Evolutionary conservation across 1,284 basidiomycete genomes (phyloP).

Genomic region (Ceratobasidium sp.): DNA sequence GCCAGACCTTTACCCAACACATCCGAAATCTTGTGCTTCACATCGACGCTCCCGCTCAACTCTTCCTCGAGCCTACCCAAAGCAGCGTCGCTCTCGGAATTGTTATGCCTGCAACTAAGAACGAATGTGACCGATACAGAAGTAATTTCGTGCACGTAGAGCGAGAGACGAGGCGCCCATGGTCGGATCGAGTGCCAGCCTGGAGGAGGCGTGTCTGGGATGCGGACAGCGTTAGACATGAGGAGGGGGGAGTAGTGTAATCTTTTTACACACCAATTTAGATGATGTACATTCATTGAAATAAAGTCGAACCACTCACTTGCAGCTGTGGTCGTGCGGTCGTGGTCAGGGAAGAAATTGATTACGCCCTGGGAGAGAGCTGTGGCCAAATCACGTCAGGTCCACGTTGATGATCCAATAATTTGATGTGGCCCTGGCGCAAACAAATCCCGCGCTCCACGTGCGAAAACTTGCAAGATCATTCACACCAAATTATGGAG

Average conservation of each 20-base stretch:
- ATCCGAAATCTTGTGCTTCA: constrained; percentile 67
- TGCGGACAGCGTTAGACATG: constrained; percentile 44
- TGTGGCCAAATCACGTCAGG: constrained; percentile 34
- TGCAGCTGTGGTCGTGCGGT: not conserved
- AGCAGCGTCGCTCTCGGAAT: constrained; percentile 58
- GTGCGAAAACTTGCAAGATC: constrained; percentile 8
- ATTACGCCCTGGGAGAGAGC: constrained; percentile 32
- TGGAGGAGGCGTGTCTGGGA: constrained; percentile 48
- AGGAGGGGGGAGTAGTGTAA: too few relatives aligned
- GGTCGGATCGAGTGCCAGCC: constrained; percentile 80
- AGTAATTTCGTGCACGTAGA: constrained; percentile 80
- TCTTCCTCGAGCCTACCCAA: constrained; percentile 51
- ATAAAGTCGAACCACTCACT: constrained; percentile 19
- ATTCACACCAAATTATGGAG: not conserved
- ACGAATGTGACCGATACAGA: constrained; percentile 85
- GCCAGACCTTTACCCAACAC: constrained; percentile 78
- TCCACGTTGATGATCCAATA: not conserved
- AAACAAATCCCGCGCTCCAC: constrained; percentile 34
- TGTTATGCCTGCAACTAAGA: constrained; percentile 61
- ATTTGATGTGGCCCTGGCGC: constrained; percentile 22
- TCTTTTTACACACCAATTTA: constrained; percentile 36
- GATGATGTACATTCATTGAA: not conserved
- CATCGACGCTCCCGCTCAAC: not conserved
- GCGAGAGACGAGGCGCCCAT: constrained; percentile 76
- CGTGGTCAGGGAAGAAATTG: not conserved